Conservation (phyloP, 768 basidiomycete species). For the Agrocybe praecox region DNA sequence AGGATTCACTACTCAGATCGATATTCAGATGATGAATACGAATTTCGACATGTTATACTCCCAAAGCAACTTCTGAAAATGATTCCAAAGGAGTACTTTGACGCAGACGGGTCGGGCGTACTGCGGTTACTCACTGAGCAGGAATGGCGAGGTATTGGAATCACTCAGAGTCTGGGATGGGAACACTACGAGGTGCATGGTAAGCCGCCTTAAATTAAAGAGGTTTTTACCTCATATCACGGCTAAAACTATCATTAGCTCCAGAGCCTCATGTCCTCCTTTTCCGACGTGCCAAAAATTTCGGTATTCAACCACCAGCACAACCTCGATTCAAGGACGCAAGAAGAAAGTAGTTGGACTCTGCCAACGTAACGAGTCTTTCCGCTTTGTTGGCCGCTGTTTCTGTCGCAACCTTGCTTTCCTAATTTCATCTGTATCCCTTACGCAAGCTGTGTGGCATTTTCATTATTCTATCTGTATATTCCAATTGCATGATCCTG, state of each 20-base stretch:
- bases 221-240: slow-evolving; percentile 2
- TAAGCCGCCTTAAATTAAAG: slow-evolving; percentile 32
- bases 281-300: slow-evolving; percentile 82
- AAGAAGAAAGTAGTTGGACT: slow-evolving; percentile 40
- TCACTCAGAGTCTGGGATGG: slow-evolving; percentile 96
- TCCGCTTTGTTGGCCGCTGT: slow-evolving; percentile 1
- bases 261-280: slow-evolving; percentile 94
- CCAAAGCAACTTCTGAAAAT: slow-evolving; percentile 94
- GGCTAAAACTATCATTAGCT: slow-evolving; percentile 43
- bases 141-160: slow-evolving; percentile 97
- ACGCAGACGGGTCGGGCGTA: slow-evolving; percentile 70
- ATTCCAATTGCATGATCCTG: slow-evolving; percentile 12
- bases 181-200: slow-evolving; percentile 98
- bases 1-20: slow-evolving; percentile 93
- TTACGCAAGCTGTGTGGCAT: slow-evolving; percentile 15
- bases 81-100: slow-evolving; percentile 86
- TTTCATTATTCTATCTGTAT: slow-evolving; percentile 4
- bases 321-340: slow-evolving; percentile 39
- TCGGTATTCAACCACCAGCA: slow-evolving; percentile 43
- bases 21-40: slow-evolving; percentile 89
- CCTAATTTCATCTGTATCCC: slow-evolving; percentile 19
- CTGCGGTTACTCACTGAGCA: slow-evolving; percentile 81
- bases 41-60: slow-evolving; percentile 97
- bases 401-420: slow-evolving; percentile 10
- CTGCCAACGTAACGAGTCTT: not conserved